Evolutionary conservation across 305 asterid genomes (phyloP), one percentile per base, ranked within the genome.

Genomic region (Petunia hybrid): DNA sequence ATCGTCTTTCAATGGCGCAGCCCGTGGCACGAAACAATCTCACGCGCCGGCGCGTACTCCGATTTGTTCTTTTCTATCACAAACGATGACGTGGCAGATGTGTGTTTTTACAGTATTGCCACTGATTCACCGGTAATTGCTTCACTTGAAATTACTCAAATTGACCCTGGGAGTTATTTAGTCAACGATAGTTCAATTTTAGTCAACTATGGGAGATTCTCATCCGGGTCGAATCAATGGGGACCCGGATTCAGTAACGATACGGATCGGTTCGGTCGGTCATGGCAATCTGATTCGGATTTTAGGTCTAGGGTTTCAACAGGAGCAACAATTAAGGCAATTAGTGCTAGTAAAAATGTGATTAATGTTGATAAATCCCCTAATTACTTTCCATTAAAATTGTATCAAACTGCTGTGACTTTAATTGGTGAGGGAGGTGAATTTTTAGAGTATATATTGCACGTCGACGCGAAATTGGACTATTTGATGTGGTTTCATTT

Each of bases 31-130:
- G 98, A 93, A 62, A 56, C 84, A 7, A 82, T 86, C 71, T 81
- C 97, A 6, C 90, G 97, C 80, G 81, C 85, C 87, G 99, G 98
- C 79, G 98, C 99, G 75, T 96, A 96, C 77, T 90, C 98, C 77
- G 99, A 94, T 89, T 93, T 96, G 78, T 89, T 94, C 85, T 91
- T 93, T 42, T 80, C 88, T 61, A 85, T 90, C 10, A 84, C 87
- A 4, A 92, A 93, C 42, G 67, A 89, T 56, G 83, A 84, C 63
- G 78, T 51, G 36, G 89, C 91, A 1, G 95, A 94, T 81, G 76
- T 96, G 3, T 96, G 98, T 86, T 94, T 96, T 76, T 96, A 93
- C 89, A 96, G 99, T 86, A 92, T 96, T 67, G 98, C 97, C 22
- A 96, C 99, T 31, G 99, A 96, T 86, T 89, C 98, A 2, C 97